Evolutionary conservation across 768 basidiomycete genomes (phyloP), one percentile per base, ranked within the genome.

Genomic region (Lactifluus piperatus): DNA sequence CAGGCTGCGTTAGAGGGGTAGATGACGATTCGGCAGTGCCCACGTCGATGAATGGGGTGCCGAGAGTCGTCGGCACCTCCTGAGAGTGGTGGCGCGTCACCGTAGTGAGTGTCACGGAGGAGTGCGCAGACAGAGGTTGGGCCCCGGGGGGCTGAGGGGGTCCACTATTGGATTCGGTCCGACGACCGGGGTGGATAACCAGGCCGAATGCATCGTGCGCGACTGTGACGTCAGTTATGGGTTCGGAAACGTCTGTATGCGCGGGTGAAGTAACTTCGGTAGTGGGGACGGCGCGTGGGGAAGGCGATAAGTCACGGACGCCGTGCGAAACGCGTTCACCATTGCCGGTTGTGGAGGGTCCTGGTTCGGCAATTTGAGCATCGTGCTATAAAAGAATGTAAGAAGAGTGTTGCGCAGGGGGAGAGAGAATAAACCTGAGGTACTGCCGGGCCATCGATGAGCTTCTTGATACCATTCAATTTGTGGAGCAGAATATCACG

Each of bases 401-500:
- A 49, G 24, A 16, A 3, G 27, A 29, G 9, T n/a, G 4, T 54
- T 10, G 5, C 18, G 32, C 9, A 14, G 22, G 2, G 3, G n/a
- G 13, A 7, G 5, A 24, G 34, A 14, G 29, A 26, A 46, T 7
- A 45, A 36, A 24, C 2, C 24, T 5, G 30, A 54, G 56, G 32
- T 18, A 62, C 57, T 7, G 27, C 14, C 32, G 51, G 36, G 16
- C 34, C 51, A 13, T 53, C 51, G 7, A 59, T 10, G 29, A 64
- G 51, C 18, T 30, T 46, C 39, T 41, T 59, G 39, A 65, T 54
- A 30, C 44, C n/a, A 43, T 59, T 29, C 41, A 65, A 30, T 34
- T 60, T 56, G 14, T 45, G 49, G 2, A 59, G 36, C 6, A 56
- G 41, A 9, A 46, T 46, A n/a, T 65, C 64, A 18, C 62, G 55